These are phyloP conservation scores for Chaetoscypha palmicola DNA, from an alignment of 2,329 filamentous ascomycete species.

Conservation along the genomic window DNA sequence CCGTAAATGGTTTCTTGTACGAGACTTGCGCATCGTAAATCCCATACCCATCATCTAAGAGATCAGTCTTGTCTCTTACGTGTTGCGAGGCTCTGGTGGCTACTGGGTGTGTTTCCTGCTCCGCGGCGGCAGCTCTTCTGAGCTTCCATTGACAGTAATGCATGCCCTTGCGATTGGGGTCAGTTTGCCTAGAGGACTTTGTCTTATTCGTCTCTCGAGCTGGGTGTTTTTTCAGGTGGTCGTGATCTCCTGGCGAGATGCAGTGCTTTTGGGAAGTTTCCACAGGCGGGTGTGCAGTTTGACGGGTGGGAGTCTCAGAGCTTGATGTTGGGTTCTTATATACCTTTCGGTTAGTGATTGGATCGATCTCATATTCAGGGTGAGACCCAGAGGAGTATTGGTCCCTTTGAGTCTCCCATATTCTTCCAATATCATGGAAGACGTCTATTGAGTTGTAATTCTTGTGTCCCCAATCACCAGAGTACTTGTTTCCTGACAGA, in stretches of 20 bases:
- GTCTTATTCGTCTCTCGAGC: neutral
- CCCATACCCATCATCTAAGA: constrained; percentile 9
- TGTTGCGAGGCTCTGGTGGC: neutral
- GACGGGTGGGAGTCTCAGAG: neutral
- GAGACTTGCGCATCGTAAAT: constrained; percentile 21
- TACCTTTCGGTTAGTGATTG: constrained; percentile 52
- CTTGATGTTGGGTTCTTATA: constrained; percentile 11
- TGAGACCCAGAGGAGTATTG: neutral
- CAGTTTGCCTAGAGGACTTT: neutral
- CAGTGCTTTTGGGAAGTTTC: constrained; percentile 32
- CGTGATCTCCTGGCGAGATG: constrained; percentile 31
- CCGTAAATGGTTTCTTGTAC: constrained; percentile 31
- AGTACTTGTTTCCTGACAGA: neutral
- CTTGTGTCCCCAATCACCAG: neutral
- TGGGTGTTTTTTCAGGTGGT: neutral
- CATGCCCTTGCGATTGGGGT: neutral
- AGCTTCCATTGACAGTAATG: too few relatives aligned
- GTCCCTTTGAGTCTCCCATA: neutral
- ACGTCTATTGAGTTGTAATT: neutral
- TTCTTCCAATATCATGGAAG: neutral
- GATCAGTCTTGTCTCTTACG: neutral
- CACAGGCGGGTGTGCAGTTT: constrained; percentile 23
- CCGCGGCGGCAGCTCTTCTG: too few relatives aligned
- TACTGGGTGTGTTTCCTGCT: neutral
- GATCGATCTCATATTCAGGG: constrained; percentile 42